These are phyloP conservation scores for Pilasporangium apinafurcum DNA, from an alignment of 352 stramenopile species.

Conservation along the genomic window DNA sequence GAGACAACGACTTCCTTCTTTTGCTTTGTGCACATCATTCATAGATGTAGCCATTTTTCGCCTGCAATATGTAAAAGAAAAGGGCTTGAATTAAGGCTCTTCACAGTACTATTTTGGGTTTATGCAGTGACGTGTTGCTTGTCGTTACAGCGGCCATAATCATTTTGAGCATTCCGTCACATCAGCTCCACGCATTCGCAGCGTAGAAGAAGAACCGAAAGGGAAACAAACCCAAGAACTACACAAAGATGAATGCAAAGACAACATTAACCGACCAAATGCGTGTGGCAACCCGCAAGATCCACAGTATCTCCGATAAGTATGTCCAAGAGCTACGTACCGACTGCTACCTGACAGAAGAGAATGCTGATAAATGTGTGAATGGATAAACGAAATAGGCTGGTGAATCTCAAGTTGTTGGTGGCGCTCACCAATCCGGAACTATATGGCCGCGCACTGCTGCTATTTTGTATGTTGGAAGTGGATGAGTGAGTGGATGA, in stretches of 20 bases:
- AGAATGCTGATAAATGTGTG: not conserved
- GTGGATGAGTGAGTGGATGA: not conserved
- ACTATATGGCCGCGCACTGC: conserved; percentile 54
- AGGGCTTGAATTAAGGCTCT: too few relatives aligned
- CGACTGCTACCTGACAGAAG: not conserved
- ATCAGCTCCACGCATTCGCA: too few relatives aligned
- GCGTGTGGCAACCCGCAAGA: conserved; percentile 33
- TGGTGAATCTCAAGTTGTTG: conserved; percentile 66
- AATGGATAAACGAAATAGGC: conserved; percentile 10
- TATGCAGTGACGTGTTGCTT: too few relatives aligned
- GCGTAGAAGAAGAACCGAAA: conserved; percentile 5
- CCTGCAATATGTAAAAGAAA: too few relatives aligned
- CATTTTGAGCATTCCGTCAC: too few relatives aligned
- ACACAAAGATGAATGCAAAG: conserved; percentile 2
- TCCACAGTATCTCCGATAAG: conserved; percentile 53
- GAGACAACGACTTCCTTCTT: too few relatives aligned
- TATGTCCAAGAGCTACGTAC: conserved; percentile 7
- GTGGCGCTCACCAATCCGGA: conserved; percentile 56
- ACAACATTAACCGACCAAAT: conserved; percentile 35
- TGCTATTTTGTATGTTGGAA: conserved; percentile 76
- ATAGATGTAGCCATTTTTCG: too few relatives aligned
- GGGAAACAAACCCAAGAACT: conserved; percentile 17
- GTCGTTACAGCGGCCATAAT: too few relatives aligned
- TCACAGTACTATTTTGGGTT: too few relatives aligned
- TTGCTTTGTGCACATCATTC: too few relatives aligned